Conservation (phyloP, 176 grass and related monocot species). For the Musa troglodytarum region DNA sequence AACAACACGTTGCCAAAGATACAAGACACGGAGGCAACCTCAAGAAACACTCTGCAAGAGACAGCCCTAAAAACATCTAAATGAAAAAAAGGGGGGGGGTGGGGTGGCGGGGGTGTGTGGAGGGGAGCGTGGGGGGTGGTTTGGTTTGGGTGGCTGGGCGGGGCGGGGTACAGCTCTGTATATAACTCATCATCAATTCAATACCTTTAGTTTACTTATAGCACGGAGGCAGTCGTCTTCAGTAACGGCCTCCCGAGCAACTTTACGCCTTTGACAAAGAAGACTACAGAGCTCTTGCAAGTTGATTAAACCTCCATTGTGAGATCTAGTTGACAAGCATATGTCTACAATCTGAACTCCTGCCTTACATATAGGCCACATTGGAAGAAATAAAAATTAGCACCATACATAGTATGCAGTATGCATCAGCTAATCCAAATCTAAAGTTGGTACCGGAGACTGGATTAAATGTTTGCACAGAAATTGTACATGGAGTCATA, state of each 20-base stretch:
- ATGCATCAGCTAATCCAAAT: not conserved
- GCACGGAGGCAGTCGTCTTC: constrained; percentile 94
- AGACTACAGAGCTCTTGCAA: constrained; percentile 70
- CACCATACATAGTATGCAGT: not conserved
- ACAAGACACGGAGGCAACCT: not conserved
- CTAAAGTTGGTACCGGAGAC: not conserved
- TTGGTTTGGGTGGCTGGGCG: too few relatives aligned
- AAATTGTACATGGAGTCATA: too few relatives aligned
- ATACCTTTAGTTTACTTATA: constrained; percentile 93
- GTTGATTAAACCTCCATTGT: constrained; percentile 87
- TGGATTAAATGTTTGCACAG: too few relatives aligned
- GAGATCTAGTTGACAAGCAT: constrained; percentile 80
- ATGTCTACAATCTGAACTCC: constrained; percentile 97
- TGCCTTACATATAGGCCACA: constrained; percentile 22
- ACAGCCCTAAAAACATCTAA: too few relatives aligned
- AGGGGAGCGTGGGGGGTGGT: too few relatives aligned
- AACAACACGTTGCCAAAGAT: not conserved
- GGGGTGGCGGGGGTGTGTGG: too few relatives aligned
- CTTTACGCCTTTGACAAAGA: constrained; percentile 66
- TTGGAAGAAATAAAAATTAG: not conserved
- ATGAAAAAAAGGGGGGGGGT: too few relatives aligned
- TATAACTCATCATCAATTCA: constrained; percentile 12
- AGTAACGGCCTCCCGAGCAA: constrained; percentile 54
- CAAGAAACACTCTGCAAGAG: too few relatives aligned
- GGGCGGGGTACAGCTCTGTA: not conserved